Evolutionary conservation across 2,329 filamentous ascomycete genomes (phyloP), one percentile per base, ranked within the genome.

Genomic region (Xylaria sp.): DNA sequence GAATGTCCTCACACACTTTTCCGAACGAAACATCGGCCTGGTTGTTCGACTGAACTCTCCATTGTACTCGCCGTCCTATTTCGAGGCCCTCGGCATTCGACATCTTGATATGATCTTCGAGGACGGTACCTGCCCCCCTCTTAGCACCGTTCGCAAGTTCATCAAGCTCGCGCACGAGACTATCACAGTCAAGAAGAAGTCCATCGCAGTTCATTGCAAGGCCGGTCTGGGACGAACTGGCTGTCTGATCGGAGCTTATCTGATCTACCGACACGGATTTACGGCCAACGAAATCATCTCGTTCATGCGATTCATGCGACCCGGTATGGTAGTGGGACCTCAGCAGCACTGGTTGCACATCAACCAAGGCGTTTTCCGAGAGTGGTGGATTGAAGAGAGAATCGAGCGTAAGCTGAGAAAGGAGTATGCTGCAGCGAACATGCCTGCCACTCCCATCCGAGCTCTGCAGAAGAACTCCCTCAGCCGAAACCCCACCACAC

Each of bases 51-150:
- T 99, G 65, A 99, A 99, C 79, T 97, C 92, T 0, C 90, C 92
- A 66, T 84, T 99, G 6, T 99, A 99, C 80, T 96, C 91, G 0
- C 90, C 94, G 0, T 92, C 92, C n/a, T 97, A 93, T 78, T 99
- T 99, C 74, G 94, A 93, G 65, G 91, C 92, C 2, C 81, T 99
- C 55, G 93, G 93, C 35, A 97, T 99, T 71, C 88, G 92, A 69
- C 94, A 99, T 73, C 81, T 97, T 47, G 94, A 99, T 77, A 99
- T 99, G 94, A 97, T 99, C 70, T 99, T 99, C 71, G 94, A 97
- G 70, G 94, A 99, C 69, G 94, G 94, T 65, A 99, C 94, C 3
- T 99, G 94, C 74, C 94, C 94, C 19, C 87, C 91, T 1, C 79
- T 99, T 55, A 85, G 85, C 16, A 87, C 92, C n/a, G 94, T 99